These are phyloP conservation scores for Lactarius hatsudake DNA, from an alignment of 768 basidiomycete genomes.

Conservation along the genomic window DNA sequence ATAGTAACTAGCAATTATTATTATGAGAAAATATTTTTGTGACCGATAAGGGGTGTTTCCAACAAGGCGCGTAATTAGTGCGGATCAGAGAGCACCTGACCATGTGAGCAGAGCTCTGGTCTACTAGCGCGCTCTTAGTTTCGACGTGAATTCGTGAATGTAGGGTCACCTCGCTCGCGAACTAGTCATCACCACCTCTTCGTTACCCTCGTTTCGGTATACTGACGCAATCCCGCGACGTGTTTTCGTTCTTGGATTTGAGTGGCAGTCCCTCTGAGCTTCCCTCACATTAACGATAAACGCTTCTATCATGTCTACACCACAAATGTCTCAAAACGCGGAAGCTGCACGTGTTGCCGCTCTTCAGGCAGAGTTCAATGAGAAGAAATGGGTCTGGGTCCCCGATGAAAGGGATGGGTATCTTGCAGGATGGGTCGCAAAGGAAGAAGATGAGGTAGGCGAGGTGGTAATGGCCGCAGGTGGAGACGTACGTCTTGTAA, in stretches of 20 bases:
- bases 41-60: neutral
- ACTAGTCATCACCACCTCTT: neutral
- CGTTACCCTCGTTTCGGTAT: neutral
- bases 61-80: neutral
- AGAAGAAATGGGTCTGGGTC: conserved; percentile 99
- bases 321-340: conserved; percentile 40
- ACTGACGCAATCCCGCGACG: conserved; percentile 9
- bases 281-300: conserved; percentile 3
- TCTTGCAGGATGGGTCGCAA: conserved; percentile 89
- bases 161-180: neutral
- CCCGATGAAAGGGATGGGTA: conserved; percentile 92
- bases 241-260: neutral
- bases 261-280: neutral
- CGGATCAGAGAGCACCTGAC: neutral
- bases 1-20: no score
- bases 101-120: conserved; percentile 12
- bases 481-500: conserved; percentile 60
- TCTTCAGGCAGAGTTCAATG: conserved; percentile 92
- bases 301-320: conserved; percentile 33
- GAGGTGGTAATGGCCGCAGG: conserved; percentile 83
- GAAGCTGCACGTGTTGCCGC: conserved; percentile 85
- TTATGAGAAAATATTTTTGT: neutral
- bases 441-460: conserved; percentile 78
- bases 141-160: conserved; percentile 17
- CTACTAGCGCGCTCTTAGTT: conserved; percentile 6